A percentile compares a stretch with the other conserved stretches of the same genome.
These are phyloP conservation scores for Tubosaeta sp. DNA, from an alignment of 768 basidiomycete species.

Conservation along the genomic window DNA sequence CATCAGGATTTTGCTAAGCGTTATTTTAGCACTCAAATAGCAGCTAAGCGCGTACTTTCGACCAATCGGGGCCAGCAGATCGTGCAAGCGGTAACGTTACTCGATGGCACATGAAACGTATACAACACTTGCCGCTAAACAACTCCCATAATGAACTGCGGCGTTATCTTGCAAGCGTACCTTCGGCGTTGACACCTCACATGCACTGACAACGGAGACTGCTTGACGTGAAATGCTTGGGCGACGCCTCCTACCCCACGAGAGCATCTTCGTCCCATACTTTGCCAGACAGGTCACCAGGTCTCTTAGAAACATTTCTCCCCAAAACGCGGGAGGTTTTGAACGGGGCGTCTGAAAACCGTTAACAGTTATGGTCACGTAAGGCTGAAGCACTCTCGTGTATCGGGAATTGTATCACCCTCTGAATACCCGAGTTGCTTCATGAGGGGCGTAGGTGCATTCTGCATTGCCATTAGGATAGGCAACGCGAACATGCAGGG, in stretches of 20 bases:
- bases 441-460: slow-evolving; percentile 72
- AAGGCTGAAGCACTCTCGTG: slow-evolving; percentile 32
- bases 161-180: not conserved
- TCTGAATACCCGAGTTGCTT: slow-evolving; percentile 64
- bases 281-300: slow-evolving; percentile 43
- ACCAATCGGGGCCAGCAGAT: too few relatives aligned
- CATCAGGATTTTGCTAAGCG: too few relatives aligned
- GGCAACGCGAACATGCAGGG: slow-evolving; percentile 49
- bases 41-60: too few relatives aligned
- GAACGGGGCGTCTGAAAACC: slow-evolving; percentile 53
- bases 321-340: slow-evolving; percentile 46
- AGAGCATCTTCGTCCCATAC: slow-evolving; percentile 60
- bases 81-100: too few relatives aligned
- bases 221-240: slow-evolving; percentile 19
- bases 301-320: slow-evolving; percentile 42
- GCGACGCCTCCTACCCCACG: slow-evolving; percentile 55
- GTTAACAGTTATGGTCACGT: not conserved
- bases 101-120: not conserved
- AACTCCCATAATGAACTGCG: not conserved
- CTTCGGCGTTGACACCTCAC: not conserved
- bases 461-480: slow-evolving; percentile 71
- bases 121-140: not conserved
- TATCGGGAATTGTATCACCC: slow-evolving; percentile 59
- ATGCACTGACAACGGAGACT: not conserved
- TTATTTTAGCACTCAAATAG: too few relatives aligned